Base-by-base conservation (phyloP, 1,139 yeast genomes). In the Scheffersomyces stambukii region DNA sequence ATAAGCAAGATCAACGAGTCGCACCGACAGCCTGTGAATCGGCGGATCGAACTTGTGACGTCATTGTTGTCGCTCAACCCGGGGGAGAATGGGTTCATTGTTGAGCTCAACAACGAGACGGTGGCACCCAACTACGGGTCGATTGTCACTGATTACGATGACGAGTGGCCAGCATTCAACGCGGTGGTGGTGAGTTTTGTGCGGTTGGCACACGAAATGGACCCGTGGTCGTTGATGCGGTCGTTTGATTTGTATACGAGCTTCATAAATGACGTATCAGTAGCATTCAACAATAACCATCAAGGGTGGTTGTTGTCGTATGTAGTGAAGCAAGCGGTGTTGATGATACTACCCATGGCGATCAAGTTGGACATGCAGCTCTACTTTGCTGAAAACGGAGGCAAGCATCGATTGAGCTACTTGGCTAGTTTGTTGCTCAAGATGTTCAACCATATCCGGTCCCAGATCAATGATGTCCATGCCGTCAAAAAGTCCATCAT, bases 371-470 rank as follows among this genome's bases (percentile, higher is more conserved):
- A 80, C 43, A 32, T 46, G 21, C 73, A 64, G 36, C 49, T 66
- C 36, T 68, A 64, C 50, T 47, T 38, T 42, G 60, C 44, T 48
- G 75, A 58, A 48, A 52, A 45, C 41, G 59, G 64, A 25, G 52
- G 57, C 13, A 61, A 57, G 39, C 75, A 77, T 6, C 49, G 84
- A 24, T 49, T 75, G 16, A 63, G 75, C 7, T 72, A 68, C 44
- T 50, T 79, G 24, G 80, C 89, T 0, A 61, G 80, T 8, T 51
- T 77, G 3, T 50, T 81, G 13, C 57, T 81, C 33, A 76, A 75
- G 42, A 60, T 78, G 21, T 77, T 81, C 55, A 81, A 81, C 46
- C 70, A 76, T 30, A 69, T 79, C 13, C 56, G 89, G 34, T n/a
- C n/a, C n/a, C n/a, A n/a, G n/a, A 54, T 66, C 31, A 64, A 67